Percentiles rank a stretch among this genome's conserved stretches.
phyloP scores from a whole-genome alignment of 2,329 filamentous ascomycete genomes.

The Arachnomyces sp. region DNA sequence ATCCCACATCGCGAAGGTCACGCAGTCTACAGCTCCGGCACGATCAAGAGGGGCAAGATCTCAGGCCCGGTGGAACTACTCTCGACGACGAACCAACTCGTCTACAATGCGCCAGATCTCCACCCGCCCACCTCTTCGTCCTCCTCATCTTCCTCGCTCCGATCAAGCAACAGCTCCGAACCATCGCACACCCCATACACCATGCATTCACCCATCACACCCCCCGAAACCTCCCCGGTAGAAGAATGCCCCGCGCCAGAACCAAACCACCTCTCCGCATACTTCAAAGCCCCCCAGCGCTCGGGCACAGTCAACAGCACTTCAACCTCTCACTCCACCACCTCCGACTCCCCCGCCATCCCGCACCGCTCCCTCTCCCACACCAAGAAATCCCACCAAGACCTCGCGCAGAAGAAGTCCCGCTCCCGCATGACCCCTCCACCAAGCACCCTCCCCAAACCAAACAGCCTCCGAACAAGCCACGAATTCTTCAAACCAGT shows the following conservation, averaged over 20 bases:
- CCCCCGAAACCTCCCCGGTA: slow-evolving; percentile 37
- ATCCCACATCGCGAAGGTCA: slow-evolving; percentile 39
- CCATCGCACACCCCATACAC: slow-evolving; percentile 38
- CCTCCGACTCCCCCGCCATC: slow-evolving; percentile 53
- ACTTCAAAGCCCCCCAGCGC: slow-evolving; percentile 59
- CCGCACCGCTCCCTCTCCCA: slow-evolving; percentile 76
- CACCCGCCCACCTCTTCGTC: slow-evolving; percentile 36
- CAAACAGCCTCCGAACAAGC: slow-evolving; percentile 25
- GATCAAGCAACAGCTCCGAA: slow-evolving; percentile 66
- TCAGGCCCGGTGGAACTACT: slow-evolving; percentile 79
- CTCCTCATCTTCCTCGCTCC: slow-evolving; percentile 43
- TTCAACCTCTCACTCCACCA: slow-evolving; percentile 27
- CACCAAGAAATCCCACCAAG: slow-evolving; percentile 78
- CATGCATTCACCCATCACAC: slow-evolving; percentile 40
- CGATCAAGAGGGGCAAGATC: slow-evolving; percentile 51
- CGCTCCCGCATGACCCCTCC: slow-evolving; percentile 44
- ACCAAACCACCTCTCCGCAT: slow-evolving; percentile 49
- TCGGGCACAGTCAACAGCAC: slow-evolving; percentile 55
- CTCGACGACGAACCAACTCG: slow-evolving; percentile 92
- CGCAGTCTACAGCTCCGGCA: slow-evolving; percentile 35
- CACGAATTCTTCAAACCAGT: slow-evolving; percentile 30
- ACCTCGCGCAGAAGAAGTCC: slow-evolving; percentile 61
- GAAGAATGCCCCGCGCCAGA: slow-evolving; percentile 41
- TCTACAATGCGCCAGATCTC: slow-evolving; percentile 87
- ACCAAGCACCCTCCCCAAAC: slow-evolving; percentile 28